phyloP scores from a whole-genome alignment of 2,329 filamentous ascomycete species.

The Aspergillus fischeri region DNA sequence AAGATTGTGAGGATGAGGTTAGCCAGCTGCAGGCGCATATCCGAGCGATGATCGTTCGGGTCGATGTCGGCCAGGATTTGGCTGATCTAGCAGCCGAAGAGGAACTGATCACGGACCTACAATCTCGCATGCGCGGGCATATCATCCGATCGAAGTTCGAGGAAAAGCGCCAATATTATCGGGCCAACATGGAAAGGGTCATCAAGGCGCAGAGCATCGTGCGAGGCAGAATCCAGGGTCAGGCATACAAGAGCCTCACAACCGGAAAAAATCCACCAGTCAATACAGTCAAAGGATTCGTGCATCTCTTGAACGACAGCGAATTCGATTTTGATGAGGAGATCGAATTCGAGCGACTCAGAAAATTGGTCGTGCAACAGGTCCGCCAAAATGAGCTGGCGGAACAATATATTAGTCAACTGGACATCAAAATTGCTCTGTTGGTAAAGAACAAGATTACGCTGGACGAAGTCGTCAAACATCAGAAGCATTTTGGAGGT shows the following conservation, averaged over 20 bases:
- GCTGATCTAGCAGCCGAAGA: constrained; percentile 79
- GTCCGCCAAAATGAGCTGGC: constrained; percentile 95
- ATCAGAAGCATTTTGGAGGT: constrained; percentile 93
- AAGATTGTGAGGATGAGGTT: constrained; percentile 64
- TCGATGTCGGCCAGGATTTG: constrained; percentile 68
- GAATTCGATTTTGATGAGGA: constrained; percentile 99
- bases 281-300: constrained; percentile 95
- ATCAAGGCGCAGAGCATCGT: constrained; percentile 98
- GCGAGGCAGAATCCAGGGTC: constrained; percentile 88
- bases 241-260: constrained; percentile 96
- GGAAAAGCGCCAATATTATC: constrained; percentile 84
- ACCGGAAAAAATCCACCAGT: constrained; percentile 96
- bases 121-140: constrained; percentile 68
- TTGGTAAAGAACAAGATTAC: constrained; percentile 99
- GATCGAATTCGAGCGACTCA: constrained; percentile 88
- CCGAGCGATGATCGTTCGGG: constrained; percentile 74
- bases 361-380: constrained; percentile 95
- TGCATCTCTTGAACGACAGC: constrained; percentile 94
- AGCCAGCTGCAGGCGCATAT: constrained; percentile 68
- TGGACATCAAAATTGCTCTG: constrained; percentile 98
- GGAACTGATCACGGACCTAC: constrained; percentile 68
- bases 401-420: constrained; percentile 95
- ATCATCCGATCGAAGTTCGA: constrained; percentile 71
- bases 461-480: constrained; percentile 92
- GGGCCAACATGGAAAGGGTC: constrained; percentile 97